phyloP scores from a whole-genome alignment of 1,284 basidiomycete genomes.

The Vanrija pseudolonga region DNA sequence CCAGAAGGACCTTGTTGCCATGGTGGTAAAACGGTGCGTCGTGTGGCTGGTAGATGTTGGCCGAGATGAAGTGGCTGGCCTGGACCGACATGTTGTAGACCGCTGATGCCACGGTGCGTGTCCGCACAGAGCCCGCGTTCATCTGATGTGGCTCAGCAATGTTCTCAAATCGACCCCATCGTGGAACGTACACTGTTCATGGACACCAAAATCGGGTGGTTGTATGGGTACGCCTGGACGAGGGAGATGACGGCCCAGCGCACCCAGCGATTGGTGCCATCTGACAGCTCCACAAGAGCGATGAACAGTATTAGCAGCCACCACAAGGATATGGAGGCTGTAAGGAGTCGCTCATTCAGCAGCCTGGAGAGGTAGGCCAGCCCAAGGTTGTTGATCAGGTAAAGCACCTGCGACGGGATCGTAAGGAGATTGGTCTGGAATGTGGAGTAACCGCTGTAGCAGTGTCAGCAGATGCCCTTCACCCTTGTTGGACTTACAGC shows the following conservation, averaged over 20 bases:
- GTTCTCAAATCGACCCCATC: neutral
- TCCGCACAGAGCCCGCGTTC: slow-evolving; percentile 38
- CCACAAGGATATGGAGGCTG: slow-evolving; percentile 17
- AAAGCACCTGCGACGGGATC: slow-evolving; percentile 37
- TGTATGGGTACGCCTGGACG: slow-evolving; percentile 20
- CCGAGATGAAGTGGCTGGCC: slow-evolving; percentile 25
- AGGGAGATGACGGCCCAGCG: slow-evolving; percentile 20
- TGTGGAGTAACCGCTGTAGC: slow-evolving; percentile 35
- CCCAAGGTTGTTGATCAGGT: slow-evolving; percentile 36
- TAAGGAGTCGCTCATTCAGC: slow-evolving; percentile 26
- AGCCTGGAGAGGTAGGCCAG: slow-evolving; percentile 28
- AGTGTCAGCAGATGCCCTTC: no score
- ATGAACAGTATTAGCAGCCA: slow-evolving; percentile 37
- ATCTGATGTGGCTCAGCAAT: slow-evolving; percentile 8
- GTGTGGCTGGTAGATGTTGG: slow-evolving; percentile 35
- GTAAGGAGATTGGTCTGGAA: slow-evolving; percentile 47
- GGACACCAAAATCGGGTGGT: slow-evolving; percentile 32
- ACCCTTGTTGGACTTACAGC: neutral
- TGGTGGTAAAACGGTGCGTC: slow-evolving; percentile 36
- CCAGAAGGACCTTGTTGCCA: slow-evolving; percentile 36
- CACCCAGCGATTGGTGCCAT: slow-evolving; percentile 20
- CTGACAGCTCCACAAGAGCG: slow-evolving; percentile 22
- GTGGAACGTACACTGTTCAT: slow-evolving; percentile 20
- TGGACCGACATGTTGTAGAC: slow-evolving; percentile 45
- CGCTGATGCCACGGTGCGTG: slow-evolving; percentile 34